Percentiles rank a stretch among this genome's conserved stretches.
Conservation (phyloP, 2,329 filamentous ascomycete genomes). For the Elsinoe ampelina region DNA sequence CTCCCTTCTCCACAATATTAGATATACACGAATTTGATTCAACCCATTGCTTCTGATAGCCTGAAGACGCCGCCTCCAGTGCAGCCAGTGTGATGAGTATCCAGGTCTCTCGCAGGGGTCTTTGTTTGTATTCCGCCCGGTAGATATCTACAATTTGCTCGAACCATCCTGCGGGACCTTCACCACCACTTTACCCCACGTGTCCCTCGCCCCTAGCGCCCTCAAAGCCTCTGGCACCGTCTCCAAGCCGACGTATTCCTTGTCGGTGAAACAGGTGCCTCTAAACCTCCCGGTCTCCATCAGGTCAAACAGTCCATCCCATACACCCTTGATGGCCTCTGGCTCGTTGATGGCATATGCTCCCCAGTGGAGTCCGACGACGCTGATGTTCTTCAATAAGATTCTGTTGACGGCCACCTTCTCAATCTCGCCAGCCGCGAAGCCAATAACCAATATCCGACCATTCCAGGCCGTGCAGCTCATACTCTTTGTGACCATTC, state of each 20-base stretch:
- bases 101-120: not conserved
- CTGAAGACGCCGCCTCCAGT: too few species aligned
- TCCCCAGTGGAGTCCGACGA: slow-evolving; percentile 90
- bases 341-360: slow-evolving; percentile 67
- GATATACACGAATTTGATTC: too few species aligned
- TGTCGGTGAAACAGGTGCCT: slow-evolving; percentile 74
- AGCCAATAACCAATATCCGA: slow-evolving; percentile 77
- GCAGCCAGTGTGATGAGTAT: too few species aligned
- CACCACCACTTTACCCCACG: slow-evolving; percentile 94
- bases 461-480: slow-evolving; percentile 95
- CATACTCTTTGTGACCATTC: slow-evolving; percentile 74
- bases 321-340: slow-evolving; percentile 61
- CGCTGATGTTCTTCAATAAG: slow-evolving; percentile 80
- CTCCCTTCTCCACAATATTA: too few species aligned
- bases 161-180: slow-evolving; percentile 62
- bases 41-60: too few species aligned
- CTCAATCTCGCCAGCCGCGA: slow-evolving; percentile 78
- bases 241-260: slow-evolving; percentile 74
- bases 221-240: slow-evolving; percentile 65
- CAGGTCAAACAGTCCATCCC: slow-evolving; percentile 71
- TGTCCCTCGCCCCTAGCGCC: slow-evolving; percentile 68
- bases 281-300: slow-evolving; percentile 69
- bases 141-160: slow-evolving; percentile 26
- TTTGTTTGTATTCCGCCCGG: not conserved
- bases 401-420: slow-evolving; percentile 90